Evolutionary conservation across 345 rosid genomes (phyloP).

Genomic region (Ceriops zippeliana): DNA sequence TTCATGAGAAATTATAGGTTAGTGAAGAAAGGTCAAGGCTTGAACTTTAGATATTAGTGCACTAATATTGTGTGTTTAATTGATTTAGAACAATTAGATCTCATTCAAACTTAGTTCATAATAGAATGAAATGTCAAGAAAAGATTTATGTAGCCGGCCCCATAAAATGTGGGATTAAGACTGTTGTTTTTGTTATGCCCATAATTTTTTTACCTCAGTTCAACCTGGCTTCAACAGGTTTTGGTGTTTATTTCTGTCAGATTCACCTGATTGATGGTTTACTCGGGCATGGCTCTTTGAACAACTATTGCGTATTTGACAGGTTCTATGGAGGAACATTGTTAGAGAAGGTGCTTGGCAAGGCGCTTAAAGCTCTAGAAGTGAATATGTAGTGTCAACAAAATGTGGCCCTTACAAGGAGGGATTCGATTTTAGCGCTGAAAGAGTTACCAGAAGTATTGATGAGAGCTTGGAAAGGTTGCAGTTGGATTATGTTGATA

Average conservation of each 20-base stretch:
- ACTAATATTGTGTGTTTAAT: background rate
- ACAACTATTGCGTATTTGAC: background rate
- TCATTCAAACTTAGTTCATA: no score
- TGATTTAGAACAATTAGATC: background rate
- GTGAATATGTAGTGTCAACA: conserved; percentile 74
- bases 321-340: conserved; percentile 91
- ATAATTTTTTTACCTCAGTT: conserved; percentile 10
- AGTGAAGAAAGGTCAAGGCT: no score
- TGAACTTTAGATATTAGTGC: no score
- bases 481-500: conserved; percentile 91
- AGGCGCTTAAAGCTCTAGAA: conserved; percentile 72
- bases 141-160: no score
- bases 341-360: conserved; percentile 90
- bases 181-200: background rate
- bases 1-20: no score
- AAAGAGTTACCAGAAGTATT: conserved; percentile 73
- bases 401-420: conserved; percentile 76
- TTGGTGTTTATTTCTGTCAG: background rate
- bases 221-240: background rate
- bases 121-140: no score
- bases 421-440: conserved; percentile 92
- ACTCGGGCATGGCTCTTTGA: background rate
- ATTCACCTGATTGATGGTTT: background rate
- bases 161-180: no score
- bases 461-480: conserved; percentile 81